Base-by-base conservation (phyloP, 768 basidiomycete species). In the Amanita fuliginea region DNA sequence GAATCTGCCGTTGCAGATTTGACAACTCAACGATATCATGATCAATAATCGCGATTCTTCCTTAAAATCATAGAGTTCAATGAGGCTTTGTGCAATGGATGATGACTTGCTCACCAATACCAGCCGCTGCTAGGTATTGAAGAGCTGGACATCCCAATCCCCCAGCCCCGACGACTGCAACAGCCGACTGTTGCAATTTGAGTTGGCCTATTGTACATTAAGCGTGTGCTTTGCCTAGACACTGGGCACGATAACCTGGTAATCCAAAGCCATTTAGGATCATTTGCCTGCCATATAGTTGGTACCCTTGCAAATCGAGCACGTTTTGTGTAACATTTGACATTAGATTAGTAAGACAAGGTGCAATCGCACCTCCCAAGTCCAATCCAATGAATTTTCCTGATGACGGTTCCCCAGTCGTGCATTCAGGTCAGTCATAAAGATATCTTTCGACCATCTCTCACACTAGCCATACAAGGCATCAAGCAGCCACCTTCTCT, bases 221-320 rank as follows among this genome's bases (percentile, higher is more conserved):
- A 41, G 51, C 41, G 48, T 18, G 53, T 26, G n/a, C 47, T 46
- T 39, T 52, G 40, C 37, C 51, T 40, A 42, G 5, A 39, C 19
- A 32, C 16, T 10, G 18, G 40, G 28, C 24, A 10, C 34, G 44
- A 51, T 42, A 50, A 86, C 94, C 94, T 66, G 78, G 72, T 2
- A 97, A 72, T 7, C 94, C 94, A 60, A 96, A 84, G 14, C 81
- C 84, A 51, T 89, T 80, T 47, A 96, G 67, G 51, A 97, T 91
- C 93, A 99, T 95, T 62, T 99, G 95, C 48, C 96, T 74, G 39
- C 95, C 93, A 80, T 97, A 98, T 50, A 94, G 76, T 57, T 73
- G 70, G 63, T 95, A 97, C 56, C 97, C 93, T 46, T 75, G 68
- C 35, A 81, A 60, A 28, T 68, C 66, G 24, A 74, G 66, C 53